Conservation (phyloP, 352 stramenopile species). For the Plasmopara muralis region DNA sequence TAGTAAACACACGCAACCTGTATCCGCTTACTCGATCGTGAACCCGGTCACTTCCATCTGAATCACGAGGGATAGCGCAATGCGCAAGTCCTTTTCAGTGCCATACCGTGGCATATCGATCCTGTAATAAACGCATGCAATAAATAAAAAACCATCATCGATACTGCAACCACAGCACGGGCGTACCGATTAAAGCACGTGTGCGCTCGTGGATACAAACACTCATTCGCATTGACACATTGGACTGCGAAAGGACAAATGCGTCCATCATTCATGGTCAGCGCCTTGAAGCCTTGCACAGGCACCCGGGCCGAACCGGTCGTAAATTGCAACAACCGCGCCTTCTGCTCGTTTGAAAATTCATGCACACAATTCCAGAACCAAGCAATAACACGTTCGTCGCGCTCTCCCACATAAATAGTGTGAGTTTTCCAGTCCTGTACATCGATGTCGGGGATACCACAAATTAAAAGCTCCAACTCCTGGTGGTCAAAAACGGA, state of each 20-base stretch:
- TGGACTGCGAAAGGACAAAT: slow-evolving; percentile 86
- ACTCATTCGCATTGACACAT: slow-evolving; percentile 73
- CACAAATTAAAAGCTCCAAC: slow-evolving; percentile 96
- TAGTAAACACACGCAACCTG: slow-evolving; percentile 25
- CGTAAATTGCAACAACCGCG: slow-evolving; percentile 96
- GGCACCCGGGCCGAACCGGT: slow-evolving; percentile 94
- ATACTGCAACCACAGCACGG: background rate
- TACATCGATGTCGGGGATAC: slow-evolving; percentile 96
- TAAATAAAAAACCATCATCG: slow-evolving; percentile 3
- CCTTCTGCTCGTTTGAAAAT: slow-evolving; percentile 93
- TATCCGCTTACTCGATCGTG: slow-evolving; percentile 66
- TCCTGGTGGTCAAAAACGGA: slow-evolving; percentile 97
- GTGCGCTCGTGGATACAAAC: slow-evolving; percentile 75
- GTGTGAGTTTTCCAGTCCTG: slow-evolving; percentile 95
- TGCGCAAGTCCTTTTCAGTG: slow-evolving; percentile 68
- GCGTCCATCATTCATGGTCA: slow-evolving; percentile 84
- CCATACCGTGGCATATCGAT: slow-evolving; percentile 76
- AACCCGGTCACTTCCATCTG: slow-evolving; percentile 86
- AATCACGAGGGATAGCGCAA: slow-evolving; percentile 74
- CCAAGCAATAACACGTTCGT: slow-evolving; percentile 90
- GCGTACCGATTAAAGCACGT: slow-evolving; percentile 84
- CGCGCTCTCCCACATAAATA: slow-evolving; percentile 87
- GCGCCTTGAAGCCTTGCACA: slow-evolving; percentile 80
- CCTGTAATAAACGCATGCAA: slow-evolving; percentile 16
- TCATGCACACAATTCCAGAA: slow-evolving; percentile 96